Percentiles rank a stretch among this genome's conserved stretches.
Evolutionary conservation across 225 moss, liverwort and hornwort genomes (phyloP).

Genomic region (Rhytidiadelphus loreus): DNA sequence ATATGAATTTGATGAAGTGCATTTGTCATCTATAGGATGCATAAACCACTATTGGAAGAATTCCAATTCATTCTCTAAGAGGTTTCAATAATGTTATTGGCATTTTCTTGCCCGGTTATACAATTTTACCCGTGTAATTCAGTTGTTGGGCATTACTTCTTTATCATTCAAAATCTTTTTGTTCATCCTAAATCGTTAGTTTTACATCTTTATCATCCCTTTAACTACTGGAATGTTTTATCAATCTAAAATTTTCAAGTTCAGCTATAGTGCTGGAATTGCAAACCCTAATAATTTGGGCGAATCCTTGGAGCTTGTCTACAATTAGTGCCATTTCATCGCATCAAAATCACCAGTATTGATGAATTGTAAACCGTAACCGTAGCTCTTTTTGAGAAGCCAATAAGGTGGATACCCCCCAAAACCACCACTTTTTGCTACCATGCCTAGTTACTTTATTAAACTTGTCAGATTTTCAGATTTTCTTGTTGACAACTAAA

Average conservation of each 20-base stretch:
- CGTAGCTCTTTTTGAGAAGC: neutral
- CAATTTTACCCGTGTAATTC: accelerated
- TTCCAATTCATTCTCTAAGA: no score
- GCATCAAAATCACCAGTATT: accelerated
- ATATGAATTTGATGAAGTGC: neutral
- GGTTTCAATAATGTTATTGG: accelerated
- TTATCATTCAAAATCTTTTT: no score
- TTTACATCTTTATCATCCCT: no score
- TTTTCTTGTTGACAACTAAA: no score
- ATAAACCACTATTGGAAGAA: accelerated
- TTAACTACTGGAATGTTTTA: no score
- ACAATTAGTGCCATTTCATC: neutral
- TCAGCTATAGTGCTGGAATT: neutral
- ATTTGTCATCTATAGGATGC: accelerated
- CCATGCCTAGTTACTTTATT: no score
- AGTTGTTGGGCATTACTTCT: no score
- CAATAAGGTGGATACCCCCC: no score
- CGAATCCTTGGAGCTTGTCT: neutral
- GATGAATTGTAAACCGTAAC: neutral
- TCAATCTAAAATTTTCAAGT: no score
- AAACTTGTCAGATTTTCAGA: no score
- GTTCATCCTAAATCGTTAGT: no score
- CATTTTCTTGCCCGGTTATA: accelerated
- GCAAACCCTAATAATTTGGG: neutral
- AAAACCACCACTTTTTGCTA: no score